phyloP scores from a whole-genome alignment of 2,329 filamentous ascomycete species.

The Clarireedia sp. region DNA sequence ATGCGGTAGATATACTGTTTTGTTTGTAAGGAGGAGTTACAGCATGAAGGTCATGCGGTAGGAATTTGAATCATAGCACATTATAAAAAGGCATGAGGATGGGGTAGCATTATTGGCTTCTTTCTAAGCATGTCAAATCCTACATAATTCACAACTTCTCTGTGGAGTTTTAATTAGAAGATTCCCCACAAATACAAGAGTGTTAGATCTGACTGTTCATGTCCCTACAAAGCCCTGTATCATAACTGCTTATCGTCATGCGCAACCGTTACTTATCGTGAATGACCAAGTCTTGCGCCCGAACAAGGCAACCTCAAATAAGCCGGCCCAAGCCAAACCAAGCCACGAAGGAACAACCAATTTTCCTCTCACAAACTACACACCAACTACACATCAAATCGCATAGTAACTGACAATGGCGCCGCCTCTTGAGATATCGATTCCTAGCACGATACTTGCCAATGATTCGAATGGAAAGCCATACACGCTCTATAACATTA shows the following conservation, averaged over 20 bases:
- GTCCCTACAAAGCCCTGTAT: no score
- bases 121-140: conserved; percentile 6
- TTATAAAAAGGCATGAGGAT: conserved; percentile 5
- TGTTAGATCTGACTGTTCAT: not conserved
- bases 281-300: not conserved
- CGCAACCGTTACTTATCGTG: conserved; percentile 6
- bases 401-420: conserved; percentile 40
- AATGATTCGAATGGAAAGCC: conserved; percentile 42
- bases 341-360: not conserved
- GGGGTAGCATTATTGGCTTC: conserved; percentile 8
- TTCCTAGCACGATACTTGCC: conserved; percentile 55
- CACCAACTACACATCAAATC: not conserved
- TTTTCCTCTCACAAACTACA: not conserved
- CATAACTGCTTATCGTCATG: conserved; percentile 5
- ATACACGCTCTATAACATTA: conserved; percentile 73
- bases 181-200: not conserved
- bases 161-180: conserved; percentile 6
- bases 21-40: conserved; percentile 23
- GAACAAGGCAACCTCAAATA: conserved; percentile 3
- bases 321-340: not conserved
- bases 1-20: conserved; percentile 13
- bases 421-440: conserved; percentile 58
- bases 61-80: conserved; percentile 16
- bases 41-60: conserved; percentile 17
- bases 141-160: conserved; percentile 5